Base-by-base conservation (phyloP, 208 protist genomes). In the Trypanosoma brucei region DNA sequence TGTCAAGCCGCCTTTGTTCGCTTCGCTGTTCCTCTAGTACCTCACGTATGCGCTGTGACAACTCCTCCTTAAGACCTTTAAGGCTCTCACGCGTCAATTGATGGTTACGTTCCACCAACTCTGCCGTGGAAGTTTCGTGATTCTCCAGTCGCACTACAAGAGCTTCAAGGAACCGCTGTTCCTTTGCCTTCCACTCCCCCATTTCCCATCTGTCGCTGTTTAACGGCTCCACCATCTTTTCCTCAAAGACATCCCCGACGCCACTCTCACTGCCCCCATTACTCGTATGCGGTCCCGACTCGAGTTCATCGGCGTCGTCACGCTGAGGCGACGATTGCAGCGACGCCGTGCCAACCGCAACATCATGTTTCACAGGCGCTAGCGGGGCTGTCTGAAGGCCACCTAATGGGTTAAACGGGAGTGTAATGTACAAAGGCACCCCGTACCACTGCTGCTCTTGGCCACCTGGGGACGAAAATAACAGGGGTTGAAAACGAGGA, bases 21-120 rank as follows among this genome's bases (percentile, higher is more conserved):
- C 55, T 57, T 11, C 67, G 68, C 59, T 76, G 66, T 30, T 76
- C 72, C 46, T 70, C 69, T 2, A 70, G 61, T 0, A 76, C 36
- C 6, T 82, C 72, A 53, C 75, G 68, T 36, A 65, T 68, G 44
- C 63, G 75, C 48, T 33, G 48, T 30, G 70, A 73, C 59, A 86
- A 61, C 38, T 90, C 83, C 7, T 78, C 75, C 59, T 76, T 64
- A 30, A 84, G 50, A 30, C 60, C 71, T 9, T 65, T 59, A 45
- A 86, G 58, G 42, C 74, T 76, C 31, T 74, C 52, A 37, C 72
- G 74, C 31, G 75, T 84, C 34, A 65, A 65, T 65, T 86, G 79
- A 51, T 84, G 69, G 55, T 84, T 75, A 36, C 73, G 57, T 62
- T 90, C 83, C 42, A 71, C 22, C 51, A 74, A 8, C 68, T 86